Evolutionary conservation across 148 eudicot species (phyloP).

Genomic region (Rhododendron kiyosumense): DNA sequence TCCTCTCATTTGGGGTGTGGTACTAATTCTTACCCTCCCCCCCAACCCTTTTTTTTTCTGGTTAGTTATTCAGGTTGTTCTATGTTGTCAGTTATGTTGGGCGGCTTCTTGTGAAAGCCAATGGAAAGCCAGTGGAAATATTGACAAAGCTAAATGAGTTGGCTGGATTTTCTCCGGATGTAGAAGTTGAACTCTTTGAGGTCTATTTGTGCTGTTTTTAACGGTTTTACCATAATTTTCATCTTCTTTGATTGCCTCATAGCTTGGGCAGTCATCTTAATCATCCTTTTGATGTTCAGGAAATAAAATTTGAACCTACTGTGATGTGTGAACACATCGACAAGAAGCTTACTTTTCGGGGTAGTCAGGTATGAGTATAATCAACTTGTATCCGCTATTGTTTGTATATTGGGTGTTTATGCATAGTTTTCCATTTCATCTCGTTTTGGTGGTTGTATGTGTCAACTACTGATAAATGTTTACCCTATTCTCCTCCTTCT

Average conservation of each 20-base stretch:
- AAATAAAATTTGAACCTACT: constrained; percentile 86
- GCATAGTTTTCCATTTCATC: neutral
- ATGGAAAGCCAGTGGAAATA: constrained; percentile 67
- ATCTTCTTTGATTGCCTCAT: neutral
- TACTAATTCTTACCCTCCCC: neutral
- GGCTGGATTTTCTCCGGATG: constrained; percentile 84
- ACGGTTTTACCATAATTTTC: neutral
- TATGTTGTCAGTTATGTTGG: constrained; percentile 65
- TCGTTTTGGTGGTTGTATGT: neutral
- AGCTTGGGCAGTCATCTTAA: neutral
- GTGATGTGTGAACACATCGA: constrained; percentile 93
- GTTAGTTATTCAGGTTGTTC: neutral
- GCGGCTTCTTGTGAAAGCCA: constrained; percentile 65
- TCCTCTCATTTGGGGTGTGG: neutral
- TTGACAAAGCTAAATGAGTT: constrained; percentile 64
- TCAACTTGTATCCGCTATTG: neutral
- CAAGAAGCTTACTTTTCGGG: constrained; percentile 49
- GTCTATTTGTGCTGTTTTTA: constrained; percentile 27
- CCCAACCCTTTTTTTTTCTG: neutral
- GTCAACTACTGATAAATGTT: neutral
- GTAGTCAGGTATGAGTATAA: constrained; percentile 53
- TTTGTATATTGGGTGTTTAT: neutral
- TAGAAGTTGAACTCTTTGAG: constrained; percentile 87
- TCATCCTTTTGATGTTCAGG: constrained; percentile 36
- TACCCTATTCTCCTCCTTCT: neutral